A percentile compares a stretch with the other conserved stretches of the same genome.
Evolutionary conservation across 2,329 filamentous ascomycete genomes (phyloP).

Genomic region (Aphanoascus verrucosus): DNA sequence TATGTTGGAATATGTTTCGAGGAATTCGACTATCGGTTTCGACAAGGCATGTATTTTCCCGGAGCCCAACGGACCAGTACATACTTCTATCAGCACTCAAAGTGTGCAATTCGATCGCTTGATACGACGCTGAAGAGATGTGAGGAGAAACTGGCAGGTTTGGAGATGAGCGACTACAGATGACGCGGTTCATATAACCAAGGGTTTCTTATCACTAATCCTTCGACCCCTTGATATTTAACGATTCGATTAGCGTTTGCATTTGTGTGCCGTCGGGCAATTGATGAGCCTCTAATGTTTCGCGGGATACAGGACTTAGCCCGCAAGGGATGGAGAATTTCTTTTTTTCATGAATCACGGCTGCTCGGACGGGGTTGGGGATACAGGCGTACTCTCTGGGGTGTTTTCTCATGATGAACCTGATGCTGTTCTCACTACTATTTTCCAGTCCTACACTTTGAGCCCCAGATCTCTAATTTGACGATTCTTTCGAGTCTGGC

Average conservation of each 20-base stretch:
- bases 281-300: not conserved
- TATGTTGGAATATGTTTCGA: conserved; percentile 16
- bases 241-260: not conserved
- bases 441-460: too few species aligned
- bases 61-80: conserved; percentile 17
- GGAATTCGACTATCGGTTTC: conserved; percentile 16
- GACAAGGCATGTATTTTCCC: conserved; percentile 17
- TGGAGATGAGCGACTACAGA: conserved; percentile 15
- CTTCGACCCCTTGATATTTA: not conserved
- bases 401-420: too few species aligned
- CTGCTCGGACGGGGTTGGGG: too few species aligned
- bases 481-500: too few species aligned
- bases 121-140: conserved; percentile 13
- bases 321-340: not conserved
- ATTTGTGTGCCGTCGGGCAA: not conserved
- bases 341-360: too few species aligned
- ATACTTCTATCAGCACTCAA: conserved; percentile 16
- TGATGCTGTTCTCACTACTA: too few species aligned
- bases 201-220: not conserved
- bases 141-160: conserved; percentile 13
- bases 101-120: conserved; percentile 17
- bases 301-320: conserved; percentile 1
- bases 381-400: too few species aligned
- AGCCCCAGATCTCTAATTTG: too few species aligned
- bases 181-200: not conserved